phyloP scores from a whole-genome alignment of 495 filamentous ascomycete species.

The Monascus purpureus region DNA sequence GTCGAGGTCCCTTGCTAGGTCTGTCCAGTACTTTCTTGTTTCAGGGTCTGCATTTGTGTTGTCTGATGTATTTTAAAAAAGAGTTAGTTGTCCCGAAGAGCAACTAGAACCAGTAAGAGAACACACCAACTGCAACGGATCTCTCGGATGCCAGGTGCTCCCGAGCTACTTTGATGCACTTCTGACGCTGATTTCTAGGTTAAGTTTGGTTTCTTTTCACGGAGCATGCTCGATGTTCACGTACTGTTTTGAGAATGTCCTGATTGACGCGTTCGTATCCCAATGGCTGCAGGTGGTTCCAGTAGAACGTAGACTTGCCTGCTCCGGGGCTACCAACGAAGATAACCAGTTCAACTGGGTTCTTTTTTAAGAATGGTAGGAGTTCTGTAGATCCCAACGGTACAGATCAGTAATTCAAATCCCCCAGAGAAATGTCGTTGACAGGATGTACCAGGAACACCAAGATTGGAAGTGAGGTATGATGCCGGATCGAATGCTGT shows the following conservation, averaged over 20 bases:
- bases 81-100: too few relatives aligned
- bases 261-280: conserved; percentile 83
- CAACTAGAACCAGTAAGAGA: too few relatives aligned
- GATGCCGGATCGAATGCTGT: conserved; percentile 50
- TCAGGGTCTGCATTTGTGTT: conserved; percentile 83
- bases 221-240: conserved; percentile 8
- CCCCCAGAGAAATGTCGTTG: too few relatives aligned
- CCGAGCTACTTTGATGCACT: conserved; percentile 67
- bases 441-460: conserved; percentile 20
- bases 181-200: conserved; percentile 43
- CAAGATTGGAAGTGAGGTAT: conserved; percentile 30
- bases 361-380: conserved; percentile 43
- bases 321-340: conserved; percentile 80
- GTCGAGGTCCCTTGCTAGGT: conserved; percentile 51
- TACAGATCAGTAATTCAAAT: neutral
- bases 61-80: too few relatives aligned
- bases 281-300: conserved; percentile 60
- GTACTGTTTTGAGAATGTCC: conserved; percentile 70
- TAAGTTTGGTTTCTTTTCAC: conserved; percentile 2
- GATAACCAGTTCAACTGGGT: conserved; percentile 60
- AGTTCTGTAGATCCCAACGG: conserved; percentile 3
- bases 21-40: conserved; percentile 59
- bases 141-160: conserved; percentile 47
- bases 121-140: conserved; percentile 64
- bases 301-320: conserved; percentile 86